A percentile compares a stretch with the other conserved stretches of the same genome.
Evolutionary conservation across 257 asterid genomes (phyloP).

Genomic region (Nemophila menziesii): DNA sequence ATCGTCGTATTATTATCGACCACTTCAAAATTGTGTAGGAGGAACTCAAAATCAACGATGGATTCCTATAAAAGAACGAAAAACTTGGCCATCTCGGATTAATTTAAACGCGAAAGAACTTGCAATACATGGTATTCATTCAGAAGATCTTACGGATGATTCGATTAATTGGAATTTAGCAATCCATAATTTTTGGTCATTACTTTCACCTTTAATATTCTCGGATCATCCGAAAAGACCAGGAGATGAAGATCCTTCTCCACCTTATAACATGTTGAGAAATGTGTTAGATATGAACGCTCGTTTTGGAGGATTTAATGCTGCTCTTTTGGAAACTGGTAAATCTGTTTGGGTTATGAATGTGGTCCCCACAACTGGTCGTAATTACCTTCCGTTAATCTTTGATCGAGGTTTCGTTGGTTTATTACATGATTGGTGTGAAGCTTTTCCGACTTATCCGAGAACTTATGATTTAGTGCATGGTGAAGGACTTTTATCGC

Average conservation of each 20-base stretch:
- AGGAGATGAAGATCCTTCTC: constrained; percentile 98
- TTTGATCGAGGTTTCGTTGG: constrained; percentile 84
- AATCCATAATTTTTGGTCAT: constrained; percentile 80
- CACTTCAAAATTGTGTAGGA: constrained; percentile 72
- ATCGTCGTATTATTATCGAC: constrained; percentile 81
- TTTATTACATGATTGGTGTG: constrained; percentile 82
- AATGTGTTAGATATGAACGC: constrained; percentile 98
- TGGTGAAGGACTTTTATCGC: constrained; percentile 2
- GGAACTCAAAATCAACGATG: constrained; percentile 91
- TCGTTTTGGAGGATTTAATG: constrained; percentile 81
- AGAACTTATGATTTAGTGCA: constrained; percentile 4
- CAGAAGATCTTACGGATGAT: constrained; percentile 68
- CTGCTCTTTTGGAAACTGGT: constrained; percentile 66
- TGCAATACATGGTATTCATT: constrained; percentile 51
- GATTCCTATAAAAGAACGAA: constrained; percentile 66
- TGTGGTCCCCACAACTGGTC: constrained; percentile 72
- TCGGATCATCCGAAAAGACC: constrained; percentile 99
- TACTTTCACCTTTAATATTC: constrained; percentile 86
- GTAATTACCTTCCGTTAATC: constrained; percentile 65
- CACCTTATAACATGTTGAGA: constrained; percentile 98
- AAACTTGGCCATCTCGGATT: constrained; percentile 77
- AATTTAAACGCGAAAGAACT: constrained; percentile 53
- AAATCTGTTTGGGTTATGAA: constrained; percentile 98
- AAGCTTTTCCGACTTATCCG: constrained; percentile 1
- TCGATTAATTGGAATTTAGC: constrained; percentile 63